phyloP scores from a whole-genome alignment of 2,329 filamentous ascomycete species.

The Fusarium sp. region DNA sequence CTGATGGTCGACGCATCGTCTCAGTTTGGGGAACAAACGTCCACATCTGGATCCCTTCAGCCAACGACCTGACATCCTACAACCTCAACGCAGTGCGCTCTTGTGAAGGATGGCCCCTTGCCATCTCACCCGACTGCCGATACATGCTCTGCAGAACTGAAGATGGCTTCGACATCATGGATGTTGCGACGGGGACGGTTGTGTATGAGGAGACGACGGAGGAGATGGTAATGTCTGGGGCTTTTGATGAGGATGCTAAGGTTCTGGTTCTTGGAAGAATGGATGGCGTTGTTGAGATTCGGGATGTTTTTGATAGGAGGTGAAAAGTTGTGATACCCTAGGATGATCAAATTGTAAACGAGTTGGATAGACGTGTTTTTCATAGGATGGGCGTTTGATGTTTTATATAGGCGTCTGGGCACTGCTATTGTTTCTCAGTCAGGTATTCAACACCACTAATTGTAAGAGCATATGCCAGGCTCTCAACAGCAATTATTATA shows the following conservation, averaged over 20 bases:
- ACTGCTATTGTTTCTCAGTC: not conserved
- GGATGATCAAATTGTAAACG: constrained; percentile 3
- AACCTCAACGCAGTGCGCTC: constrained; percentile 51
- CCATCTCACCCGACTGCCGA: constrained; percentile 54
- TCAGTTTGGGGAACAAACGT: constrained; percentile 56
- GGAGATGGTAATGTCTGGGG: constrained; percentile 52
- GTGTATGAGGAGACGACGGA: constrained; percentile 46
- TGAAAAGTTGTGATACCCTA: constrained; percentile 41
- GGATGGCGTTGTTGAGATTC: constrained; percentile 52
- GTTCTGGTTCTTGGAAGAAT: constrained; percentile 52
- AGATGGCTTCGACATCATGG: constrained; percentile 57
- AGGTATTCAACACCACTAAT: constrained; percentile 18
- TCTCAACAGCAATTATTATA: constrained; percentile 10
- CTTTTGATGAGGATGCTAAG: constrained; percentile 51
- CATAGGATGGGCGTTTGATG: not conserved
- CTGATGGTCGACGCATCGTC: constrained; percentile 51
- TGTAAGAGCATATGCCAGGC: constrained; percentile 23
- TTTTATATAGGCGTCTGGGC: not conserved
- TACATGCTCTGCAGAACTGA: constrained; percentile 57
- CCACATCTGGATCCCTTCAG: constrained; percentile 53
- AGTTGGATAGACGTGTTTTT: not conserved
- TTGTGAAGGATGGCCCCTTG: constrained; percentile 57
- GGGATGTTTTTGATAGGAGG: constrained; percentile 46
- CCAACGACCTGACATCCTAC: constrained; percentile 53
- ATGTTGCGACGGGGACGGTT: constrained; percentile 51